phyloP scores from a whole-genome alignment of 306 rosid genomes.

The Sphenostylis stenocarpa region DNA sequence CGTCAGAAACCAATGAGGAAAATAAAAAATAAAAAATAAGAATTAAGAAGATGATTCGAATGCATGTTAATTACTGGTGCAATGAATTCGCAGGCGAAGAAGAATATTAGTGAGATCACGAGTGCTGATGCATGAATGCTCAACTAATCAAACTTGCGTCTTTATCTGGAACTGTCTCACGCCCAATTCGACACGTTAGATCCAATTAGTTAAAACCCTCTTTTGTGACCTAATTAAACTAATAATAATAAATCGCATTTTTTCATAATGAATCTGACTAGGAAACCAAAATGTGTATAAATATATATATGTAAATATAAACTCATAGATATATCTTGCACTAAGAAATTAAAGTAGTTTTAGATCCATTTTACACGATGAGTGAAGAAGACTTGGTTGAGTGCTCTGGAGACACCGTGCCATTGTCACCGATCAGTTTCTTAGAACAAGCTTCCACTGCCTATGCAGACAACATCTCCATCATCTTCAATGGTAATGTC shows the following conservation, averaged over 20 bases:
- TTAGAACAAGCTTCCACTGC: constrained; percentile 54
- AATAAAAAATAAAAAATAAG: no score
- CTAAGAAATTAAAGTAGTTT: background rate
- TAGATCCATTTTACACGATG: background rate
- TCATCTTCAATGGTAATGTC: constrained; percentile 37
- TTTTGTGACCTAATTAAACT: background rate
- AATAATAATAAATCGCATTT: background rate
- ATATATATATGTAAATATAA: background rate
- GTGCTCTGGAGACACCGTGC: constrained; percentile 39
- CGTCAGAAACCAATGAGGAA: background rate
- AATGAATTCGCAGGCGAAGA: background rate
- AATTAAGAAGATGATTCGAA: background rate
- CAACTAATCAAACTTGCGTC: constrained; percentile 20
- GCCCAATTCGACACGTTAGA: background rate
- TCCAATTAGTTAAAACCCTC: background rate
- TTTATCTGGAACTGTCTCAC: background rate
- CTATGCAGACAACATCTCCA: constrained; percentile 44
- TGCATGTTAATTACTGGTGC: background rate
- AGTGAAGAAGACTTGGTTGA: constrained; percentile 23
- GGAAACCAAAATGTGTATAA: background rate
- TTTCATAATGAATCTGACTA: constrained; percentile 6
- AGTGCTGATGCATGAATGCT: constrained; percentile 13
- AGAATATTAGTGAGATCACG: background rate
- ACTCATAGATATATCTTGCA: background rate
- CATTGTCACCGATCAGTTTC: constrained; percentile 66